These are phyloP conservation scores for Mitragyna speciosa DNA, from an alignment of 257 asterid species.

Conservation along the genomic window DNA sequence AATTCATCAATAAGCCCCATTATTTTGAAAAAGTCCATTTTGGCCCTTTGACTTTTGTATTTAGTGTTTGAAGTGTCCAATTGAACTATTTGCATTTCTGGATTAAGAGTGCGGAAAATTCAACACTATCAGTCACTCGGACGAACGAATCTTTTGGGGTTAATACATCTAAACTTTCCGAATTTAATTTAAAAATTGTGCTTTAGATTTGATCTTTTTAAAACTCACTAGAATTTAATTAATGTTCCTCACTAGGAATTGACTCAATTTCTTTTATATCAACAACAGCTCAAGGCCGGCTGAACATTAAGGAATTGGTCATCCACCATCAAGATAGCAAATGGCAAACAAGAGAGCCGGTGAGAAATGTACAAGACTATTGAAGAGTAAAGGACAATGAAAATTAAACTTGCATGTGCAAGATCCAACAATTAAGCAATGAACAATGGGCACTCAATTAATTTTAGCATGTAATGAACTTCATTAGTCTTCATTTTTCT, in stretches of 20 bases:
- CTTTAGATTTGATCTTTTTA: background rate
- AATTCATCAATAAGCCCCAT: background rate
- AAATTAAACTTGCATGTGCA: slow-evolving; percentile 2
- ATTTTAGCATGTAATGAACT: background rate
- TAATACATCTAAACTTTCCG: background rate
- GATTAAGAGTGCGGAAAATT: background rate
- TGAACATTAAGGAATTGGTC: background rate
- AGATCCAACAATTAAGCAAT: background rate
- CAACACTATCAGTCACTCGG: background rate
- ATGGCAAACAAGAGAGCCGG: background rate
- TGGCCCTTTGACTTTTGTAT: background rate
- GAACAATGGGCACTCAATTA: background rate
- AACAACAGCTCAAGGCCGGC: background rate
- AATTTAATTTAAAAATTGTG: too few species aligned
- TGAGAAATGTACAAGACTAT: background rate
- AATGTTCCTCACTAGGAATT: background rate
- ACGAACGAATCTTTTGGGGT: background rate
- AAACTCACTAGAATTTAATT: too few species aligned
- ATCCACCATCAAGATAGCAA: background rate
- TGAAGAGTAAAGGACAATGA: background rate
- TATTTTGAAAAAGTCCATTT: background rate
- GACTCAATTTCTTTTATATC: too few species aligned
- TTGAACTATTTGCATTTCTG: background rate
- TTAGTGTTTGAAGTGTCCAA: too few species aligned
- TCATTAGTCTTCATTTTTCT: background rate